Evolutionary conservation across 2,329 filamentous ascomycete genomes (phyloP).

Genomic region (Triangularia setosa): DNA sequence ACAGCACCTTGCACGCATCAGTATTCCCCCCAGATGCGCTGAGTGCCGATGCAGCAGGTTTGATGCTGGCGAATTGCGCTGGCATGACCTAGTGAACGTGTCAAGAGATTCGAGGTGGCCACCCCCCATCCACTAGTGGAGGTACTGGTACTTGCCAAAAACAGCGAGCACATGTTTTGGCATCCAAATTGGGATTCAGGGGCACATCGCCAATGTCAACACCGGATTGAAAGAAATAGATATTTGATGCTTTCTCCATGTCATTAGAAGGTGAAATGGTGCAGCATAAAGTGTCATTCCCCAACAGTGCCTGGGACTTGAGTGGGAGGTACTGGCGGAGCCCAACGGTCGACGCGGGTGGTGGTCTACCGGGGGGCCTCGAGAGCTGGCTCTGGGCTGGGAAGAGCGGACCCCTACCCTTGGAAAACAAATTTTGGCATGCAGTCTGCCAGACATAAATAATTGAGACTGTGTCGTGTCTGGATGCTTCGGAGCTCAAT

Average conservation of each 20-base stretch:
- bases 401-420: conserved; percentile 26
- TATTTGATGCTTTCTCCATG: background rate
- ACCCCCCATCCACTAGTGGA: conserved; percentile 20
- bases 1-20: background rate
- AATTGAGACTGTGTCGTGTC: conserved; percentile 21
- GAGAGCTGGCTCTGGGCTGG: conserved; percentile 20
- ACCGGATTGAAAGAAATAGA: conserved; percentile 1
- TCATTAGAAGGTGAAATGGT: background rate
- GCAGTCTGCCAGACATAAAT: conserved; percentile 17
- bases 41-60: background rate
- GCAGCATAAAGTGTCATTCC: background rate
- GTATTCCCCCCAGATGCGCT: background rate
- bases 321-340: conserved; percentile 5
- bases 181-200: conserved; percentile 5
- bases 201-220: conserved; percentile 11
- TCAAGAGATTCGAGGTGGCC: conserved; percentile 12
- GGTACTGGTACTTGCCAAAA: conserved; percentile 14
- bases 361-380: conserved; percentile 15
- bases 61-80: conserved; percentile 1
- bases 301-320: background rate
- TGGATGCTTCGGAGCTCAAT: conserved; percentile 32
- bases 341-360: conserved; percentile 9
- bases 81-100: conserved; percentile 6
- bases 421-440: conserved; percentile 21
- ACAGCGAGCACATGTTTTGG: background rate